These are phyloP conservation scores for Bifiguratus adelaidae DNA, from an alignment of 192 early-diverging fungal species.

Conservation along the genomic window DNA sequence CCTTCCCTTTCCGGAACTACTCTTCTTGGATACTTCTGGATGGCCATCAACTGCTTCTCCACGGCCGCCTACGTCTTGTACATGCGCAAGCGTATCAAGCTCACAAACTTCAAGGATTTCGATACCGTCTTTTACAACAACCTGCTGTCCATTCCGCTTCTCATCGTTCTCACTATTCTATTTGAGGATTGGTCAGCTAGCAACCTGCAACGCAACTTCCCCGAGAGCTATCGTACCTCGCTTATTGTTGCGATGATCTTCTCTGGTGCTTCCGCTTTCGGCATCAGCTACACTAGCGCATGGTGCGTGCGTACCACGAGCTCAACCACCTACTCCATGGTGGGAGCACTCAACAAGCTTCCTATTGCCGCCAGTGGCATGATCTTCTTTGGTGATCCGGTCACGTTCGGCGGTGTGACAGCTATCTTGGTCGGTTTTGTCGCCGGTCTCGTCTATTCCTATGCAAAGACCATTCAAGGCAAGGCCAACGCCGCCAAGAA, in stretches of 20 bases:
- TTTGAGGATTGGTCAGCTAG: slow-evolving; percentile 51
- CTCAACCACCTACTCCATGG: slow-evolving; percentile 90
- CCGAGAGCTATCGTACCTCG: slow-evolving; percentile 27
- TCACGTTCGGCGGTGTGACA: slow-evolving; percentile 69
- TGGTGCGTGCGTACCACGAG: slow-evolving; percentile 73
- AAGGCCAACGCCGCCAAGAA: slow-evolving; percentile 14
- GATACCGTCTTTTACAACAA: slow-evolving; percentile 99
- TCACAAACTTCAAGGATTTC: slow-evolving; percentile 91
- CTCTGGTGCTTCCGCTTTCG: slow-evolving; percentile 78
- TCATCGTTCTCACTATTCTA: slow-evolving; percentile 51
- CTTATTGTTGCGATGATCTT: slow-evolving; percentile 63
- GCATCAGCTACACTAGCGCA: slow-evolving; percentile 76
- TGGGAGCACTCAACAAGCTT: slow-evolving; percentile 96
- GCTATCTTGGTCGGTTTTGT: slow-evolving; percentile 84
- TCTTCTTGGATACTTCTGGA: slow-evolving; percentile 72
- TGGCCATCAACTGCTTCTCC: slow-evolving; percentile 84
- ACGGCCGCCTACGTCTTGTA: slow-evolving; percentile 81
- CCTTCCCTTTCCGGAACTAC: slow-evolving; percentile 19
- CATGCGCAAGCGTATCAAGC: slow-evolving; percentile 84
- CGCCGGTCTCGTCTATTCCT: slow-evolving; percentile 65
- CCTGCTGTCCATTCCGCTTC: slow-evolving; percentile 74
- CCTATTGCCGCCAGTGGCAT: slow-evolving; percentile 94
- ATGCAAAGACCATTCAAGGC: slow-evolving; percentile 56
- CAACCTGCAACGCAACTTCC: slow-evolving; percentile 10
- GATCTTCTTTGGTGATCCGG: slow-evolving; percentile 85